Base-by-base conservation (phyloP, 257 asterid species). In the Solanum sparsipilum region DNA sequence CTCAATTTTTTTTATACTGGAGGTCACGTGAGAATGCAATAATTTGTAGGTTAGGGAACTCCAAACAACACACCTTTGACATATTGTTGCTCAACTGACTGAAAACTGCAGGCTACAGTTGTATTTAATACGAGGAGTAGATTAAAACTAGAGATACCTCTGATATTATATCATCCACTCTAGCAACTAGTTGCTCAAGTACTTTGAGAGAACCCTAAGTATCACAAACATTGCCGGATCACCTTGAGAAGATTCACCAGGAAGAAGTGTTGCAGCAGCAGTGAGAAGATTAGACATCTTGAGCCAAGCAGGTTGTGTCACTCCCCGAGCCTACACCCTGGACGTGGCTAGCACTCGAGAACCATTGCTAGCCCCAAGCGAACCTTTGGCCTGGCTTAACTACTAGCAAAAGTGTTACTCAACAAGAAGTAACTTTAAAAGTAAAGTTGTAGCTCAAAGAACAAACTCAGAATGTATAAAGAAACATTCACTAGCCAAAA, bases 231-330 rank as follows among this genome's bases (percentile, higher is more conserved):
- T 34, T 87, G 41, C 94, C 18, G 32, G 71, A 88, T 90, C 91
- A 83, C 39, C 94, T 85, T 91, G 91, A 63, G 98, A 96, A 44
- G 98, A 93, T 89, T 95, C 97, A 38, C 94, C 98, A 48, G 90
- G 60, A 85, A 92, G 89, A 92, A 97, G 89, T 48, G 95, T 88
- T 13, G 96, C 95, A 41, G 96, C 97, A 6, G 98, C 97, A 4
- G 92, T 88, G 71, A 93, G 89, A 89, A 97, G 92, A 88, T 93
- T 95, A 29, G 96, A 89, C 38, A 38, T 94, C 86, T 96, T 93
- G 82, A 96, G 88, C 99, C 98, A 97, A 84, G 90, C 91, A 4
- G 98, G 98, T 91, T 96, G 98, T 41, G 48, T 41, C 48, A 41
- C 48, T 3, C 48, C 48, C 48, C 15, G 5, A 41, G 48, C 48